Base-by-base conservation (phyloP, 1,139 yeast genomes). In the Scheffersomyces lignicola region DNA sequence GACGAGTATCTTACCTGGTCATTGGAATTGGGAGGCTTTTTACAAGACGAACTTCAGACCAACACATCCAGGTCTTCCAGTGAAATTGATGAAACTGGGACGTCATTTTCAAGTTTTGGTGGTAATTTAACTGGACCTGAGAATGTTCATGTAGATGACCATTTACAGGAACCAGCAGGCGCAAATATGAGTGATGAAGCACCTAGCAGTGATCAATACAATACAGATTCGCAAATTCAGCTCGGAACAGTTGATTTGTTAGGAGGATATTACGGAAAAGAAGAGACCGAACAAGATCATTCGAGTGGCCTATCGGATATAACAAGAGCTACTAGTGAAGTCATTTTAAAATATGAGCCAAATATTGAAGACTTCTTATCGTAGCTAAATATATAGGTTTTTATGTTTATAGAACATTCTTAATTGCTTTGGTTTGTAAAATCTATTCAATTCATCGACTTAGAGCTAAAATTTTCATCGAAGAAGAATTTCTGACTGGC, bases 1-100 rank as follows among this genome's bases (percentile, higher is more conserved):
- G 87, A 81, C 50, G 92, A 83, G 51, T 83, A 79, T 72, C 62
- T 82, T 45, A 72, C 73, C 2, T 82, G 88, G 82, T 62, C 74
- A 36, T 82, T 83, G 15, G 90, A 83, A 49, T 58, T 81, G 33
- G 85, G 88, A 7, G 87, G 88, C 0, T 80, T 79, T 46, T 57
- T 78, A 25, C 54, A 56, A 23, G 59, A 57, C n/a, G 73, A 66
- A 18, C 53, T 63, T 29, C 43, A 40, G 21, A n/a, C 32, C 5
- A 15, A 13, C 5, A 16, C 29, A 4, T 5, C 13, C 24, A 7
- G n/a, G 20, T 14, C 38, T 29, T 7, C 17, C 16, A 33, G 24
- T 12, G 16, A 17, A n/a, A n/a, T n/a, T n/a, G n/a, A 20, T 20
- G 23, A 8, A 20, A 20, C 23, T 9, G 23, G 23, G 10, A 9